Evolutionary conservation across 177 flowering plant genomes (phyloP), one percentile per base, ranked within the genome.

Genomic region (Vitis hybrid): DNA sequence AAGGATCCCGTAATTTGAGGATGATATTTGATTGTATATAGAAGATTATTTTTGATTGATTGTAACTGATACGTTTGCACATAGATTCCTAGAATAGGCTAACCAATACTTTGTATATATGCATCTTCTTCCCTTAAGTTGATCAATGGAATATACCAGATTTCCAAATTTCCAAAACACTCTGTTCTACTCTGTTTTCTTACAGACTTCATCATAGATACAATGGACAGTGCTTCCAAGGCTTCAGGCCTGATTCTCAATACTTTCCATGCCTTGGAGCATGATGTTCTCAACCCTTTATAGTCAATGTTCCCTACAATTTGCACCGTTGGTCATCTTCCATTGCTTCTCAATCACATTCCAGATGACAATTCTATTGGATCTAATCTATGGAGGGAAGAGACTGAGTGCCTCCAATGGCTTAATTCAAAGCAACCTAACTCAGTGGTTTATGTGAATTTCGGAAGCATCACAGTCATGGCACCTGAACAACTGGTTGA

Each of bases 361-460:
- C 31, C 59, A 12, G n/a, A 50, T 2, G 56, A 63, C 22, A 10
- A 71, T 4, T 58, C 19, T 1, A 34, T 77, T n/a, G 71, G 63
- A 3, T 54, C 67, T 0, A 81, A 55, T 59, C 74, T 81, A 0
- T 81, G 81, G 81, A 66, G 71, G 63, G 84, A 78, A 73, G 72
- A 78, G 12, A 8, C 53, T 1, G 70, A 50, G 10, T 77, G 79
- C 61, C 13, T 73, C 10, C 54, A 73, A 4, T 76, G 79, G 79
- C 76, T 76, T 1, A 60, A 76, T 62, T 14, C 65, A 1, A 50
- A 71, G 34, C 26, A 72, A 49, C 64, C 70, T 1, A 68, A 63
- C 50, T 79, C 81, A 0, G 83, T 79, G 2, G 56, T 81, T 3
- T 81, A 76, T 45, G 76, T 79, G 34, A 77, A 77, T 62, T 77